A percentile compares a stretch with the other conserved stretches of the same genome.
These are phyloP conservation scores for Apium graveolens DNA, from an alignment of 129 eudicot genomes.

Conservation along the genomic window DNA sequence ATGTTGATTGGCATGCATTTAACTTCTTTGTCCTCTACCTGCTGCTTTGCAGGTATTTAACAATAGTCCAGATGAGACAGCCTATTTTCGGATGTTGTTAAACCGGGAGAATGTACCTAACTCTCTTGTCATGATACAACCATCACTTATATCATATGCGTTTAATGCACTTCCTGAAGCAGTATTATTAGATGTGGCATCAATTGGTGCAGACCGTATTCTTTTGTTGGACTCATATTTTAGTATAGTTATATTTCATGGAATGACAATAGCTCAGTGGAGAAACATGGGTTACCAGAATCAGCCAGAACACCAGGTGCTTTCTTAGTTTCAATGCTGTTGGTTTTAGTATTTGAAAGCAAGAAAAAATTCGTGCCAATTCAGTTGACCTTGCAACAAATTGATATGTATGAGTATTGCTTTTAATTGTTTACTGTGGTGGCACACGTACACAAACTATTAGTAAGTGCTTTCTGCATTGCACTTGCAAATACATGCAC, in stretches of 20 bases:
- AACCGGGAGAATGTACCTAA: conserved; percentile 83
- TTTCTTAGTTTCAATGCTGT: background rate
- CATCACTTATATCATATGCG: conserved; percentile 81
- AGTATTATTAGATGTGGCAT: conserved; percentile 80
- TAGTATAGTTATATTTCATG: conserved; percentile 96
- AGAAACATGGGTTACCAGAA: conserved; percentile 94
- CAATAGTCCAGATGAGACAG: conserved; percentile 98
- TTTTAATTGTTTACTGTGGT: background rate
- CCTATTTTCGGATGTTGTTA: conserved; percentile 89
- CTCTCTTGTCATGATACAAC: conserved; percentile 93
- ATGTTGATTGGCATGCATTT: background rate
- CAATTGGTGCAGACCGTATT: conserved; percentile 87
- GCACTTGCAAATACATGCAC: background rate
- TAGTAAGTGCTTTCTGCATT: too few relatives aligned
- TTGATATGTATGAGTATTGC: background rate
- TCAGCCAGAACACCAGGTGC: conserved; percentile 86
- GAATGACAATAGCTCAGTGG: conserved; percentile 97
- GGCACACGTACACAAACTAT: background rate
- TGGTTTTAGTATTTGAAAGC: background rate
- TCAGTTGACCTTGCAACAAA: background rate
- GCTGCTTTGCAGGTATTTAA: conserved; percentile 60
- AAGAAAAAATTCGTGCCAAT: background rate
- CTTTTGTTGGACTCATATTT: conserved; percentile 84
- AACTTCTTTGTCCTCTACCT: background rate
- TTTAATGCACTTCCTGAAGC: conserved; percentile 85